phyloP scores from a whole-genome alignment of 2,329 filamentous ascomycete genomes.

The Hortaea sp. region DNA sequence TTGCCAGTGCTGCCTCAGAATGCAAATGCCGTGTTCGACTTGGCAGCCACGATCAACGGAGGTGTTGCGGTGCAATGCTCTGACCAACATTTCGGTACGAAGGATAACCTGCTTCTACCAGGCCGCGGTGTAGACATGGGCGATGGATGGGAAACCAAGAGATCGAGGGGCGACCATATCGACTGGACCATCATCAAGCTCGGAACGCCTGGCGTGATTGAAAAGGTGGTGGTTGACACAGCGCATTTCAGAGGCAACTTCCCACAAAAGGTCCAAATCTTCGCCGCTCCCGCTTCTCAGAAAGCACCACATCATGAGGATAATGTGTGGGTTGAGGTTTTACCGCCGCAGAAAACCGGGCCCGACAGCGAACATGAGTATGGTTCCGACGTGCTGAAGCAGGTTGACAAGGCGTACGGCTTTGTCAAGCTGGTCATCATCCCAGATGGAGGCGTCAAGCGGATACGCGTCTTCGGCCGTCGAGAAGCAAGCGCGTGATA shows the following conservation, averaged over 20 bases:
- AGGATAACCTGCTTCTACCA: constrained; percentile 69
- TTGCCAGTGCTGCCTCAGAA: constrained; percentile 66
- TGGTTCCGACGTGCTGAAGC: constrained; percentile 28
- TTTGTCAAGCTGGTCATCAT: constrained; percentile 89
- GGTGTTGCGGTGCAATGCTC: constrained; percentile 66
- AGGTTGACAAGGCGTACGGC: constrained; percentile 53
- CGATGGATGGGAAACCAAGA: constrained; percentile 77
- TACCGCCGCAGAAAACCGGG: constrained; percentile 57
- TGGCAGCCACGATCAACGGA: constrained; percentile 69
- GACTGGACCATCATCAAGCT: constrained; percentile 75
- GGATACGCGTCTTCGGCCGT: constrained; percentile 66
- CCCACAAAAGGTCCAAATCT: constrained; percentile 62
- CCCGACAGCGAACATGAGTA: constrained; percentile 66
- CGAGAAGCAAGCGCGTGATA: background rate
- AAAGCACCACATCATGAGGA: constrained; percentile 47
- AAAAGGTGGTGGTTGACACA: constrained; percentile 65
- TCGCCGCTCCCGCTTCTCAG: constrained; percentile 44
- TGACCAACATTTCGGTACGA: constrained; percentile 76
- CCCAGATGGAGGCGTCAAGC: constrained; percentile 86
- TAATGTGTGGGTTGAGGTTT: constrained; percentile 54
- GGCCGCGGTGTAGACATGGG: constrained; percentile 77
- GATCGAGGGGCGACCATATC: constrained; percentile 62
- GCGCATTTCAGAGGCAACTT: constrained; percentile 79
- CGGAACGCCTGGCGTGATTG: constrained; percentile 54
- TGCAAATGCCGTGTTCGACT: constrained; percentile 56